Evolutionary conservation across 2,329 filamentous ascomycete species (phyloP), one percentile per base, ranked within the genome.

Genomic region (Alternaria alternata): DNA sequence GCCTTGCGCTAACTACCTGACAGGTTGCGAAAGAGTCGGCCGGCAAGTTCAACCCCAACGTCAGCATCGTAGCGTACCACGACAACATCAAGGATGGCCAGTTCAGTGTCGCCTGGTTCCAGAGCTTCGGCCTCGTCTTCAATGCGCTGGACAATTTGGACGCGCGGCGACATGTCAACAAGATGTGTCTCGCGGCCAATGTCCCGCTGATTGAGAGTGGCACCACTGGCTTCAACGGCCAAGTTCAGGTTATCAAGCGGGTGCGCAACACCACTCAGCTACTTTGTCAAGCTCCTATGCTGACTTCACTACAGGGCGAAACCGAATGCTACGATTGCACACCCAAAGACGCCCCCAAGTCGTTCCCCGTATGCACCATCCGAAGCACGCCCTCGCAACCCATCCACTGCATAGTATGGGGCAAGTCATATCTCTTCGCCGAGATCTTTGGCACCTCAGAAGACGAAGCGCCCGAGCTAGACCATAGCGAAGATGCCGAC

Each of bases 351-450:
- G 88, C 91, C 2, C 94, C 94, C 6, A 98, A 97, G 77, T 91
- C 91, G 1, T 98, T 96, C 74, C 94, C 95, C 2, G 94, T 98
- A 42, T 99, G 95, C 81, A 99, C 95, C 1, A 98, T 99, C 71
- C 88, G 95, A 77, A 97, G 93, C 78, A 99, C 94, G 0, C 95
- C 95, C 0, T 96, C 91, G 66, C 94, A 98, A 72, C 92, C 94
- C 0, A 98, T 99, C 43, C 95, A 99, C 80, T 98, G 95, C 81
- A 99, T 99, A 63, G 94, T 99, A 2, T 99, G 95, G 95, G 94
- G 88, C 20, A 99, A 98, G 81, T 97, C 93, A 77, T 99, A 98
- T 77, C 85, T 99, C 8, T 87, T 99, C 62, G 95, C 93, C 67
- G 95, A 99, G 78, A 89, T 99, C 7, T 99, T 97, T 70, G 95